These are phyloP conservation scores for Oenanthe javanica DNA, from an alignment of 140 eudicot genomes.

Conservation along the genomic window DNA sequence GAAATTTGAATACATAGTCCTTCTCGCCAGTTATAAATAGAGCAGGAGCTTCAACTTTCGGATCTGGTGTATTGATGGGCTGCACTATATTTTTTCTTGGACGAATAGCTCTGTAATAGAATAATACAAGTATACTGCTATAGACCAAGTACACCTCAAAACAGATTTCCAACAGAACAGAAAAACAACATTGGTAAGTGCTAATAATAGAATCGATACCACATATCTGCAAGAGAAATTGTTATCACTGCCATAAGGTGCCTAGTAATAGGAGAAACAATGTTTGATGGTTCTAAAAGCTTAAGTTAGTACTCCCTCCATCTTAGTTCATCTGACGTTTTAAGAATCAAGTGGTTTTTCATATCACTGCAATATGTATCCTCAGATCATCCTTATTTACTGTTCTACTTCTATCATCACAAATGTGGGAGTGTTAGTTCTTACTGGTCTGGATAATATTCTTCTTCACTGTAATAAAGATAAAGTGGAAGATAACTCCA, in stretches of 20 bases:
- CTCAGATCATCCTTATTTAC: not conserved
- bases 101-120: not conserved
- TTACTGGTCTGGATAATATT: not conserved
- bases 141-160: not conserved
- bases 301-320: not conserved
- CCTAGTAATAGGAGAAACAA: not conserved
- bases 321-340: not conserved
- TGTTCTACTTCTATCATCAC: not conserved
- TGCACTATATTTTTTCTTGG: not conserved
- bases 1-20: slow-evolving; percentile 51
- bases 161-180: not conserved
- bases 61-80: slow-evolving; percentile 15
- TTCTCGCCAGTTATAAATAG: slow-evolving; percentile 48
- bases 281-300: not conserved
- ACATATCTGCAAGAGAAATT: not conserved
- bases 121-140: not conserved
- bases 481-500: too few relatives aligned
- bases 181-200: not conserved
- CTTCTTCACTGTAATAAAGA: not conserved
- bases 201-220: not conserved
- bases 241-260: not conserved
- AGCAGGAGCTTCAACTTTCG: slow-evolving; percentile 46
- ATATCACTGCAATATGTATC: not conserved
- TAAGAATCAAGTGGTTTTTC: not conserved
- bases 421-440: not conserved